Evolutionary conservation across 2,329 filamentous ascomycete species (phyloP).

Genomic region (Cordyceps fumosorosea): DNA sequence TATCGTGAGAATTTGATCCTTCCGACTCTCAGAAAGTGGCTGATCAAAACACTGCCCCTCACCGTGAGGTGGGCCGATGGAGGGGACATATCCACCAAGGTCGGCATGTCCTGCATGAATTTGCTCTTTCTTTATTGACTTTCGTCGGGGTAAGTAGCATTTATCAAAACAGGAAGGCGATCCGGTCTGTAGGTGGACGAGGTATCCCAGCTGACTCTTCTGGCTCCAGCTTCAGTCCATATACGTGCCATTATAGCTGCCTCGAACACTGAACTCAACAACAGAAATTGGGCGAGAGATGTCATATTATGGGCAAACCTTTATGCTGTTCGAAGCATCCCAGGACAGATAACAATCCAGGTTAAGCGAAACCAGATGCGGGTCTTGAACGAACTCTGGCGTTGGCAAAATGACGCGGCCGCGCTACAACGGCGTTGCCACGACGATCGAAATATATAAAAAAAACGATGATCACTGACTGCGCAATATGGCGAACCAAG

Average conservation of each 20-base stretch:
- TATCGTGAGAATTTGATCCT: neutral
- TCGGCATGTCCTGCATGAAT: conserved; percentile 1
- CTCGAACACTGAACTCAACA: too few species aligned
- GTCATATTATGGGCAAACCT: neutral
- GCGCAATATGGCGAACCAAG: too few species aligned
- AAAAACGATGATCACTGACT: too few species aligned
- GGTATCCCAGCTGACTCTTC: neutral
- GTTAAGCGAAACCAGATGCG: neutral
- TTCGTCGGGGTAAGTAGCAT: too few species aligned
- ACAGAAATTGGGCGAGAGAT: neutral
- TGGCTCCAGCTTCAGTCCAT: neutral
- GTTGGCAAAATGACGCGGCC: neutral
- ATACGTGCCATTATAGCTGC: neutral
- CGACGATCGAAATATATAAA: neutral
- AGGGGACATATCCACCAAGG: neutral
- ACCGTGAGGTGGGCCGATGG: neutral
- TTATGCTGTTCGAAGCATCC: neutral
- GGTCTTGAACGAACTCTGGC: neutral
- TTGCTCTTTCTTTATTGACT: neutral
- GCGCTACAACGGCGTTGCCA: neutral
- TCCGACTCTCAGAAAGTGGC: neutral
- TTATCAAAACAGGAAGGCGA: neutral
- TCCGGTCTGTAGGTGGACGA: neutral
- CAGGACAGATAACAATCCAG: neutral
- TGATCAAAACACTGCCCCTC: neutral